Conservation (phyloP, 805 yeast genomes). For the Candida peoriensis region DNA sequence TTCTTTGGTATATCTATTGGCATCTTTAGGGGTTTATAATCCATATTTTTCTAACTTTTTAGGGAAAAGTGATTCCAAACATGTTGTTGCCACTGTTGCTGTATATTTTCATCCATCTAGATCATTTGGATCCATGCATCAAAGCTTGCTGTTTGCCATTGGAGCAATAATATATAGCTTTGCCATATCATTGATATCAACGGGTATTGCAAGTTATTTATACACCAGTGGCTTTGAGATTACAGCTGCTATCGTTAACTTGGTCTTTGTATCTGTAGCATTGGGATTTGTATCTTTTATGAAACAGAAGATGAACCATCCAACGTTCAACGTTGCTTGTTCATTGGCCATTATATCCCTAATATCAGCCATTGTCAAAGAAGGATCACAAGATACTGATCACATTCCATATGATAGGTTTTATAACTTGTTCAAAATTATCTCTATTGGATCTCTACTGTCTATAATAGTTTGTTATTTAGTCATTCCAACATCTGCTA, state of each 20-base stretch:
- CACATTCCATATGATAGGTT: slow-evolving; percentile 51
- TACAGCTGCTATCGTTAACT: slow-evolving; percentile 47
- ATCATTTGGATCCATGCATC: slow-evolving; percentile 75
- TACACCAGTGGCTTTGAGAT: slow-evolving; percentile 41
- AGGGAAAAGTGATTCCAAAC: slow-evolving; percentile 71
- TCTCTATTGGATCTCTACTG: slow-evolving; percentile 52
- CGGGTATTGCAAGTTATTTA: slow-evolving; percentile 43
- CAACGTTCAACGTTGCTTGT: slow-evolving; percentile 77
- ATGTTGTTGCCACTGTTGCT: slow-evolving; percentile 74
- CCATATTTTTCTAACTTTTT: slow-evolving; percentile 42
- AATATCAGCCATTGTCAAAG: slow-evolving; percentile 67
- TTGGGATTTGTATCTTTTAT: slow-evolving; percentile 64
- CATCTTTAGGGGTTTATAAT: slow-evolving; percentile 68
- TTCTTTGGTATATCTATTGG: slow-evolving; percentile 67
- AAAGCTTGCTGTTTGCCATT: slow-evolving; percentile 58
- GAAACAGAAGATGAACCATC: slow-evolving; percentile 62
- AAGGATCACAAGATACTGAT: slow-evolving; percentile 60
- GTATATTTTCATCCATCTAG: slow-evolving; percentile 84
- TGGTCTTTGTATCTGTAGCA: slow-evolving; percentile 47
- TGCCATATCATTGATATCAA: slow-evolving; percentile 44
- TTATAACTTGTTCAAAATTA: slow-evolving; percentile 50
- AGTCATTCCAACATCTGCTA: slow-evolving; percentile 61
- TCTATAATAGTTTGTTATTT: slow-evolving; percentile 58
- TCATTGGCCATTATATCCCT: slow-evolving; percentile 68
- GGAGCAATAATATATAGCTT: slow-evolving; percentile 50